Evolutionary conservation across 1,284 basidiomycete genomes (phyloP).

Genomic region (Naganishia cerealis): DNA sequence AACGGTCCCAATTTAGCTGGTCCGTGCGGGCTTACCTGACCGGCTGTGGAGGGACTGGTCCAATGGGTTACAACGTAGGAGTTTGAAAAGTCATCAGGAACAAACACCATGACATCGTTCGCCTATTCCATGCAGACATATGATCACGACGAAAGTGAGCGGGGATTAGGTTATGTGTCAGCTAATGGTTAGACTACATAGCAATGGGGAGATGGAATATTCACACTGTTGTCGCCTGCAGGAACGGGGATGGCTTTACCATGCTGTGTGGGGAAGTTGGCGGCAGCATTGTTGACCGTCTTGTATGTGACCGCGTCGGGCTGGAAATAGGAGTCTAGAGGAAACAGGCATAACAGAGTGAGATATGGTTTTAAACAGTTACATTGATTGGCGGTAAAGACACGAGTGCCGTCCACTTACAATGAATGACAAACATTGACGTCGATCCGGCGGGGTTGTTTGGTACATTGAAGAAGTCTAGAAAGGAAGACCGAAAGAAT

Average conservation of each 20-base stretch:
- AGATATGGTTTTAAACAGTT: neutral
- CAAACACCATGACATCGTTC: constrained; percentile 66
- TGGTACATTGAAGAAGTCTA: constrained; percentile 72
- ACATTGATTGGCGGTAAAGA: neutral
- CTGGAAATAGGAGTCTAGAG: constrained; percentile 75
- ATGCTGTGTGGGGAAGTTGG: constrained; percentile 69
- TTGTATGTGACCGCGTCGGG: constrained; percentile 67
- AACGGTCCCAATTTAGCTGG: neutral
- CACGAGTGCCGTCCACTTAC: constrained; percentile 56
- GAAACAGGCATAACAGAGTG: neutral
- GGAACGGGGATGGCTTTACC: constrained; percentile 78
- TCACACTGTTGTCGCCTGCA: constrained; percentile 58
- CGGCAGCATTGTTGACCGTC: constrained; percentile 55
- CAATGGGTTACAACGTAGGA: constrained; percentile 68
- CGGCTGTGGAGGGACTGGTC: constrained; percentile 43
- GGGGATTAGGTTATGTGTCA: neutral
- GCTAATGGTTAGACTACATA: neutral
- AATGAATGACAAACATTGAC: constrained; percentile 83
- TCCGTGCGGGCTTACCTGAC: constrained; percentile 61
- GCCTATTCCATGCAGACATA: constrained; percentile 63
- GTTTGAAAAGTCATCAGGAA: constrained; percentile 74
- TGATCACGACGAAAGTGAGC: neutral
- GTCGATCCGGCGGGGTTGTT: constrained; percentile 65
- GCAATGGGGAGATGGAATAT: neutral
- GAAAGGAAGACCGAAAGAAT: constrained; percentile 50